Evolutionary conservation across 2,329 filamentous ascomycete species (phyloP).

Genomic region (Apiospora saccharicola): DNA sequence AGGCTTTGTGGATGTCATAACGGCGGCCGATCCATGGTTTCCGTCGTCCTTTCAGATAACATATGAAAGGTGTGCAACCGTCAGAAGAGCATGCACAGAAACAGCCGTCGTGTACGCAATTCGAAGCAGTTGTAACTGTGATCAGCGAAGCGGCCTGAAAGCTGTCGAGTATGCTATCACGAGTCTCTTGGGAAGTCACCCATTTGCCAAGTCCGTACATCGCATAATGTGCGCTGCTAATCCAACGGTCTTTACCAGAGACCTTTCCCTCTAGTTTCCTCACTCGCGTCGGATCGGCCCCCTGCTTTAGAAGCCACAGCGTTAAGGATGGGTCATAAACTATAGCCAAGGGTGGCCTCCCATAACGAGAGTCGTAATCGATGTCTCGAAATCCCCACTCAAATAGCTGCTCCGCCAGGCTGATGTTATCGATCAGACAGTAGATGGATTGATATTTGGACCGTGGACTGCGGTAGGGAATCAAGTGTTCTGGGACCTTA

Average conservation of each 20-base stretch:
- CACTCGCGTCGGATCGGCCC: background rate
- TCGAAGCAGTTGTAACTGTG: background rate
- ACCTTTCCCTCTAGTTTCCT: background rate
- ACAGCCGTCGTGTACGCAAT: background rate
- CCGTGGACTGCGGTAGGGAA: background rate
- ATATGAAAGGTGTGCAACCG: slow-evolving; percentile 17
- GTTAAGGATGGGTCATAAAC: background rate
- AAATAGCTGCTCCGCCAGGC: background rate
- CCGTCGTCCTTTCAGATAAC: slow-evolving; percentile 5
- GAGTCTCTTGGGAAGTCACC: background rate
- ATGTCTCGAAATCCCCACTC: background rate
- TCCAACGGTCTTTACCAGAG: background rate
- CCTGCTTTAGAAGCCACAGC: background rate
- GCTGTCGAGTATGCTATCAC: too few relatives aligned
- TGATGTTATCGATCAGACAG: too few relatives aligned
- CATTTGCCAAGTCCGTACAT: background rate
- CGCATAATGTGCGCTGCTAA: slow-evolving; percentile 1
- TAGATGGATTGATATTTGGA: too few relatives aligned
- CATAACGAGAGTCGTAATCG: background rate
- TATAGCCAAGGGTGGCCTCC: background rate
- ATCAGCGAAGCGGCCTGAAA: background rate
- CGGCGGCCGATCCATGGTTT: too few relatives aligned
- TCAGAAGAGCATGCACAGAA: slow-evolving; percentile 11
- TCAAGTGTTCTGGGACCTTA: background rate
- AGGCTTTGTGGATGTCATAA: too few relatives aligned